Evolutionary conservation across 177 flowering plant genomes (phyloP), one percentile per base, ranked within the genome.

Genomic region (Tripterygium wilfordii): DNA sequence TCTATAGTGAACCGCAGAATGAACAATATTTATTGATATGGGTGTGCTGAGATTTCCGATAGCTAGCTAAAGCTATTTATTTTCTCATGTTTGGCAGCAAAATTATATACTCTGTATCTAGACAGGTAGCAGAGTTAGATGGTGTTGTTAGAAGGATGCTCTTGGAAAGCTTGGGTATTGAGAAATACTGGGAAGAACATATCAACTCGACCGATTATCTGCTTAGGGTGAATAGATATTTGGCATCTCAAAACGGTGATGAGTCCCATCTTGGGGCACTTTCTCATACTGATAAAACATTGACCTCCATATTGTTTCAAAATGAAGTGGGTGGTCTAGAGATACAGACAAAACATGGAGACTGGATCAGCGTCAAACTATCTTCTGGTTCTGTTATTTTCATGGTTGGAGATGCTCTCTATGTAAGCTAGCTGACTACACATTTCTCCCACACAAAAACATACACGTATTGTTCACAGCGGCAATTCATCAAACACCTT

Each of bases 261-360:
- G 68, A 60, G 14, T 26, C 42, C 8, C 40, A 43, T 24, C 41
- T 66, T 5, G 71, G 69, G 6, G 35, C 63, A 5, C 17, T 18
- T 12, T 3, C 64, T 36, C 76, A 71, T 51, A 61, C 64, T 0
- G 76, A 71, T 41, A 63, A 60, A 45, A 57, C 45, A 27, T 29
- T 57, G 3, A 36, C 66, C 8, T 53, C 68, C 24, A 53, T 66
- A 13, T 33, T 71, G 35, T 49, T 29, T 36, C 55, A 57, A 4
- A 46, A 51, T 17, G 27, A 58, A 18, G 58, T 66, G 1, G 36
- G 42, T 0, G 71, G 76, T 8, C 47, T 71, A 1, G 45, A 66
- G 38, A 45, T 71, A n/a, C 48, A 35, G 14, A 36, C 66, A 1
- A 60, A 56, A 20, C 46, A 53, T 16, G 68, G 71, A 7, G 25